Evolutionary conservation across 805 yeast species (phyloP), one percentile per base, ranked within the genome.

Genomic region (Wickerhamiella allomyrinae): DNA sequence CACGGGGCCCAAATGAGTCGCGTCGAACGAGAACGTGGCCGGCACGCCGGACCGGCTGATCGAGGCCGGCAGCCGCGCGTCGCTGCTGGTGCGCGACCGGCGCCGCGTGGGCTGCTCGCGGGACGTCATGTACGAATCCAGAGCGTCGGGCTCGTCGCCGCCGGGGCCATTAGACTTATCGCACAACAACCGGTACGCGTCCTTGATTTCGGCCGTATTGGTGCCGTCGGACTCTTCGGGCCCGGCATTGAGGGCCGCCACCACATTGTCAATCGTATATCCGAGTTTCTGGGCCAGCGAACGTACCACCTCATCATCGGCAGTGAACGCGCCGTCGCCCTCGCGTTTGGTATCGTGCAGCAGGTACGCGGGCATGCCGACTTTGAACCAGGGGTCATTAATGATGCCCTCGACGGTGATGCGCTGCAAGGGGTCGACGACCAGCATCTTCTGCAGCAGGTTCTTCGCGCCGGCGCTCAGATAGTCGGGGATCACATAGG

Each of bases 311-410:
- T 73, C 77, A 42, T 81, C 86, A 60, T 85, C 91, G 31, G 81
- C 66, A 5, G 38, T 39, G 21, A 34, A 34, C 15, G 42, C 41
- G 7, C 36, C 43, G 10, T 49, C 50, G 23, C 44, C 52, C 10
- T 39, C 39, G 14, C 37, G 39, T 11, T 36, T 43, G 8, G 36
- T 20, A 24, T 44, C 39, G 3, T 49, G 58, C 47, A 78, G 64
- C 47, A 87, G 69, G 56, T 85, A 84, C 24, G 79, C 85, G 23
- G 89, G 83, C 49, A 89, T 73, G 42, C 74, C 85, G 9, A 74
- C 74, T 50, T 75, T 77, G 63, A 87, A 87, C 97, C 97, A 87
- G 49, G 82, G 87, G 58, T 89, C 95, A 56, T 85, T 80, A 79
- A 86, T 77, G 37, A 89, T 84, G 58, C 84, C 95, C 55, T 77